These are phyloP conservation scores for Camelina neglecta DNA, from an alignment of 345 rosid species.

Conservation along the genomic window DNA sequence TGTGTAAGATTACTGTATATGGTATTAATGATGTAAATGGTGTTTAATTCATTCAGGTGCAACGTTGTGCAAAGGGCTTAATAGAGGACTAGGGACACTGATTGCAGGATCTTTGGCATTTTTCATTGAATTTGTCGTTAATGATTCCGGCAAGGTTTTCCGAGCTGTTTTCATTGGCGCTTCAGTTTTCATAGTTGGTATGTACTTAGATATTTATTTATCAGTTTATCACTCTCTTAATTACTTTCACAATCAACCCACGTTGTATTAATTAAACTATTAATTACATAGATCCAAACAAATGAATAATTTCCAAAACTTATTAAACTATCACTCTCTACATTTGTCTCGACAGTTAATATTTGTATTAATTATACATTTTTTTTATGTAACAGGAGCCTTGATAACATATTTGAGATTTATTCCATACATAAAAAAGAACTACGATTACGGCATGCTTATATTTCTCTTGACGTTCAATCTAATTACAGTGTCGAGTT, in stretches of 20 bases:
- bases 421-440: conserved; percentile 75
- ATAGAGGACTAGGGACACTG: conserved; percentile 78
- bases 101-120: conserved; percentile 77
- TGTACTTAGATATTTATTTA: neutral
- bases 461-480: conserved; percentile 83
- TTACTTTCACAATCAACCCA: neutral
- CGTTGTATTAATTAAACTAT: neutral
- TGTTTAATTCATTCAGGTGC: conserved; percentile 55
- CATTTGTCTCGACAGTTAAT: neutral
- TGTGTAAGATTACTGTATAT: neutral
- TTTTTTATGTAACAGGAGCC: conserved; percentile 51
- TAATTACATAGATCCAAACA: neutral
- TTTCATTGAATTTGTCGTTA: conserved; percentile 59
- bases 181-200: conserved; percentile 74
- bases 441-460: conserved; percentile 80
- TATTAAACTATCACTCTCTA: neutral
- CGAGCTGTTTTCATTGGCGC: conserved; percentile 74
- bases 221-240: neutral
- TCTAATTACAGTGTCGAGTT: conserved; percentile 79
- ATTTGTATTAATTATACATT: neutral
- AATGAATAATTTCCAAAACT: neutral
- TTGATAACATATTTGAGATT: conserved; percentile 73
- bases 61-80: conserved; percentile 79
- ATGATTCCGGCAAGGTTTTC: conserved; percentile 52
- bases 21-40: conserved; percentile 16